Evolutionary conservation across 202 grass and related monocot species (phyloP).

Genomic region (Panicum virgatum): DNA sequence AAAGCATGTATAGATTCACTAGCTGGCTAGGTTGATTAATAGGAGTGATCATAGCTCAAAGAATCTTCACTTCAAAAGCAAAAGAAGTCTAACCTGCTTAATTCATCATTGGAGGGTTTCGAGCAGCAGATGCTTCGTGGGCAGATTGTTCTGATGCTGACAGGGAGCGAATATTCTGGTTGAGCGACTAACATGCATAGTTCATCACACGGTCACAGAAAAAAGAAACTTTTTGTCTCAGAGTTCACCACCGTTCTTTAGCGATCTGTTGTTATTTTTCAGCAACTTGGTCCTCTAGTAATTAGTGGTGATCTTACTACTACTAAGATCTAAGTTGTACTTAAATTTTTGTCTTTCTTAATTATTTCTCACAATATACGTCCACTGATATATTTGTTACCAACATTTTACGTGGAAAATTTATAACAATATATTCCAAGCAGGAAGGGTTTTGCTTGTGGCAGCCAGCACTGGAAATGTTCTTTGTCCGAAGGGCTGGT

Average conservation of each 20-base stretch:
- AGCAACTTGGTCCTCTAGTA: neutral
- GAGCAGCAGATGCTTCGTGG: neutral
- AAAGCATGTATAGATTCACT: neutral
- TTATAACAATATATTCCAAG: neutral
- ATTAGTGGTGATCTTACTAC: neutral
- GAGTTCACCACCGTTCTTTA: neutral
- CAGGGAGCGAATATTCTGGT: constrained; percentile 12
- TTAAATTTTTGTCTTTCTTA: neutral
- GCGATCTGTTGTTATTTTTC: neutral
- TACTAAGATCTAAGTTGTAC: neutral
- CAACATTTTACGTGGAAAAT: neutral
- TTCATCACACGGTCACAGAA: neutral
- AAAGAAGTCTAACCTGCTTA: neutral
- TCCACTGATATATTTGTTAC: neutral
- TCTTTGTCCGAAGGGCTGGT: neutral
- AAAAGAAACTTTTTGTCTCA: neutral
- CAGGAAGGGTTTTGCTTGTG: neutral
- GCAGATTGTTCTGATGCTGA: constrained; percentile 22
- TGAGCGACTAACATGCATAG: neutral
- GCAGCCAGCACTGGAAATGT: neutral
- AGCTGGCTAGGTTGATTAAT: neutral
- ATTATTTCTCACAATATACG: neutral
- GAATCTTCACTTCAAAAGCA: neutral
- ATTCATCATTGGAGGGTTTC: neutral
- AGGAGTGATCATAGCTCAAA: constrained; percentile 18